These are phyloP conservation scores for Cryptosporidium viatorum DNA, from an alignment of 169 alveolate genomes.

Conservation along the genomic window DNA sequence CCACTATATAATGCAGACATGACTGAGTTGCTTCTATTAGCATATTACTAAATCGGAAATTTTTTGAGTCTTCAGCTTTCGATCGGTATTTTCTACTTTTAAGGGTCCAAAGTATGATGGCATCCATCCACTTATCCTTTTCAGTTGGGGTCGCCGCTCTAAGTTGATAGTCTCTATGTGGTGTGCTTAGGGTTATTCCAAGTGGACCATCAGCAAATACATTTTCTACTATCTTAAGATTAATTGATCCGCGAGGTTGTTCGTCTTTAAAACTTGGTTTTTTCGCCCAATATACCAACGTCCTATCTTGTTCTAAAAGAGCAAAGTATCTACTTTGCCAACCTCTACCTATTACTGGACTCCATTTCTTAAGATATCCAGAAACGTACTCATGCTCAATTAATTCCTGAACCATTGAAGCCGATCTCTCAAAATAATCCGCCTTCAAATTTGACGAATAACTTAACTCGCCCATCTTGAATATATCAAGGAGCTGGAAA, in stretches of 20 bases:
- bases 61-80: conserved; percentile 55
- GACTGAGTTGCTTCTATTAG: conserved; percentile 72
- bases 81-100: conserved; percentile 61
- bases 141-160: conserved; percentile 69
- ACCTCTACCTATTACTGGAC: conserved; percentile 75
- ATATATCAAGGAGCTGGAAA: background rate
- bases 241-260: conserved; percentile 64
- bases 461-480: conserved; percentile 20
- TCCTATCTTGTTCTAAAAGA: conserved; percentile 50
- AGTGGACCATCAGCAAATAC: conserved; percentile 75
- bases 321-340: conserved; percentile 71
- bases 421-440: conserved; percentile 28
- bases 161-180: conserved; percentile 65
- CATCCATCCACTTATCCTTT: conserved; percentile 74
- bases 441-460: conserved; percentile 6
- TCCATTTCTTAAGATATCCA: conserved; percentile 71
- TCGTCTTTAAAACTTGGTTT: conserved; percentile 64
- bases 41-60: conserved; percentile 68
- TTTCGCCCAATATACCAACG: conserved; percentile 61
- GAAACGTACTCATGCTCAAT: conserved; percentile 62
- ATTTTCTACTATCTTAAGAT: conserved; percentile 64
- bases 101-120: conserved; percentile 64
- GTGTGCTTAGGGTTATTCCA: conserved; percentile 71
- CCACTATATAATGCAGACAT: conserved; percentile 60
- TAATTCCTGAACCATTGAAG: conserved; percentile 69